Base-by-base conservation (phyloP, 2,329 filamentous ascomycete species). In the Trichophyton schoenleinii region DNA sequence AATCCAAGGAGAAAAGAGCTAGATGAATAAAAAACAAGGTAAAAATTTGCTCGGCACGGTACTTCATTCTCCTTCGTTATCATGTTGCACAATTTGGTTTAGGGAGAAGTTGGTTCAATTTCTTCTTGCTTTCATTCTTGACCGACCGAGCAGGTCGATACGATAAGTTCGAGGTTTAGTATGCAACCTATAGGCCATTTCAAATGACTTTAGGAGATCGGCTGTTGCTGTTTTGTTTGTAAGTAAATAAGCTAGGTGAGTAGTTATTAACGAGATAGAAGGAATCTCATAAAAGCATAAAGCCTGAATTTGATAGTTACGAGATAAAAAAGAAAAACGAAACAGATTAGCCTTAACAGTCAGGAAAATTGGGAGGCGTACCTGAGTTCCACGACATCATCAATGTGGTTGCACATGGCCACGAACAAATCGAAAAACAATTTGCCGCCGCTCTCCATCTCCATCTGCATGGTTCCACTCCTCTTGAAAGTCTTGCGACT, bases 371-470 rank as follows among this genome's bases (percentile, higher is more conserved):
- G 64, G 59, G 55, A 77, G 72, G 81, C 83, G 74, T 86, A 87
- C 83, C 83, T 87, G 76, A 89, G 85, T 74, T 94, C 90, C 78
- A 89, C 87, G 78, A 96, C 85, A 77, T 96, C 91, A 83, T 96
- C 91, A 72, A 96, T 87, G 80, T 96, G 91, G 79, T 96, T 96
- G 82, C 90, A 95, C 87, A 96, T 89, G 71, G 91, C 91, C 73
- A 96, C 91, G 76, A 96, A 97, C 77, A 97, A 81, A 82, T 96
- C 91, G 79, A 97, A 97, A 83, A 94, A 96, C 79, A 96, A 82
- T 82, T 91, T 91, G 78, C 84, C 91, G 75, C 91, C 91, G 76
- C 85, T 85, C 81, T 96, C 89, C 91, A 97, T 96, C 81, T 96
- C 91, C 80, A 88, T 87, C 83, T 96, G 91, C 91, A 96, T 95